These are phyloP conservation scores for Zymoseptoria passerinii DNA, from an alignment of 2,329 filamentous ascomycete species.

Conservation along the genomic window DNA sequence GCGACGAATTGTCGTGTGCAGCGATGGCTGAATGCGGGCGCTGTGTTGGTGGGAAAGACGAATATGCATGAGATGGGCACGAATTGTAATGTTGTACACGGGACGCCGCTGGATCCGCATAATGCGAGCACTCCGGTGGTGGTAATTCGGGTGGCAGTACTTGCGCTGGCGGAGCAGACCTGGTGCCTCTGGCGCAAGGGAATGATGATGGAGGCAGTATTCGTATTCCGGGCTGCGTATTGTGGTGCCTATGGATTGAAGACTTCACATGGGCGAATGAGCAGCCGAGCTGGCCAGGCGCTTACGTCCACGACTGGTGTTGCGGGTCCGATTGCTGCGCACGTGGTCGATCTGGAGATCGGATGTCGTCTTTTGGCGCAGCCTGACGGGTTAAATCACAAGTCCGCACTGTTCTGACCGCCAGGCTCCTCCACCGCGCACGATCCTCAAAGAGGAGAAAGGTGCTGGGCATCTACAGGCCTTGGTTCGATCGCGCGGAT, in stretches of 20 bases:
- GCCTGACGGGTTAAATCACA: constrained; percentile 56
- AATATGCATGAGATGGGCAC: constrained; percentile 76
- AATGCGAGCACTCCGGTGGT: constrained; percentile 70
- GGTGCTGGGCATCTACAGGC: constrained; percentile 60
- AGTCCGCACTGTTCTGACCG: constrained; percentile 56
- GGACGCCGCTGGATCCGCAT: constrained; percentile 70
- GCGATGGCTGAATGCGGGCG: constrained; percentile 65
- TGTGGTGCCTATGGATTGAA: constrained; percentile 80
- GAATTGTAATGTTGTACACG: constrained; percentile 70
- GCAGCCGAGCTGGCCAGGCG: constrained; percentile 49
- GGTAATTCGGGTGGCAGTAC: constrained; percentile 72
- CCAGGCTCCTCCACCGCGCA: constrained; percentile 16
- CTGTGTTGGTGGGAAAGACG: constrained; percentile 65
- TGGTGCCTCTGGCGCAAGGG: constrained; percentile 68
- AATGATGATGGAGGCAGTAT: constrained; percentile 68
- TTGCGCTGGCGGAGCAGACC: constrained; percentile 60
- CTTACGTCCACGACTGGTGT: constrained; percentile 57
- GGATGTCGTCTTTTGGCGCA: constrained; percentile 74
- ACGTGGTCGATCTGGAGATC: constrained; percentile 66
- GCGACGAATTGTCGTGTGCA: constrained; percentile 62
- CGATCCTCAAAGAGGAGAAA: constrained; percentile 36
- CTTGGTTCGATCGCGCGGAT: constrained; percentile 64
- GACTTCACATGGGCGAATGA: constrained; percentile 62
- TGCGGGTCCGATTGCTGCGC: constrained; percentile 66
- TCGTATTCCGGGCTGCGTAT: constrained; percentile 62